A percentile compares a stretch with the other conserved stretches of the same genome.
These are phyloP conservation scores for Claviceps fusiformis DNA, from an alignment of 2,329 filamentous ascomycete genomes.

Conservation along the genomic window DNA sequence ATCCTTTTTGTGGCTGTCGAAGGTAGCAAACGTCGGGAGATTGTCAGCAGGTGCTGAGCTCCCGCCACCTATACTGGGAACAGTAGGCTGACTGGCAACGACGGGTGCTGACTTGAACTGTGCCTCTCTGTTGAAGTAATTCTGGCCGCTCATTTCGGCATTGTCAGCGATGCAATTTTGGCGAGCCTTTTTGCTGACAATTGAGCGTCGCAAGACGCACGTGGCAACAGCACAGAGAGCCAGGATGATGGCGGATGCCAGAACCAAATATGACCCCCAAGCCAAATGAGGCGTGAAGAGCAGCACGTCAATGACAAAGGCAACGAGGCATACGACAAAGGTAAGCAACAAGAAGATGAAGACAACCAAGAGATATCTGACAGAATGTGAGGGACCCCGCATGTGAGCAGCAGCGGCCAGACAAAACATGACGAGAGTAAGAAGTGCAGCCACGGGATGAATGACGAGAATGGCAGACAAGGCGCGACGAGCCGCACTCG, in stretches of 20 bases:
- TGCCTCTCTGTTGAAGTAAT: constrained; percentile 66
- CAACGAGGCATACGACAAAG: constrained; percentile 67
- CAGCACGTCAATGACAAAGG: constrained; percentile 86
- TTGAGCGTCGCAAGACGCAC: constrained; percentile 85
- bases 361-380: constrained; percentile 70
- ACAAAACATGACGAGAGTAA: constrained; percentile 73
- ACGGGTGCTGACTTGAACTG: constrained; percentile 34
- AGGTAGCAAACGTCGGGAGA: constrained; percentile 46
- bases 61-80: constrained; percentile 42
- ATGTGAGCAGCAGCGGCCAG: constrained; percentile 73
- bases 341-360: constrained; percentile 80
- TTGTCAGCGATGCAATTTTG: constrained; percentile 87
- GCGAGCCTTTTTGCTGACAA: constrained; percentile 84
- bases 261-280: constrained; percentile 89
- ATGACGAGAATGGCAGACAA: constrained; percentile 86
- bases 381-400: constrained; percentile 77
- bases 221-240: constrained; percentile 71
- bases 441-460: constrained; percentile 77
- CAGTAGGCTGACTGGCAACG: constrained; percentile 38
- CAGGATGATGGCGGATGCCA: constrained; percentile 78
- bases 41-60: constrained; percentile 35
- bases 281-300: constrained; percentile 87
- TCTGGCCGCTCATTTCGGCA: constrained; percentile 92
- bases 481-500: constrained; percentile 37
- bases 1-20: constrained; percentile 52